Conservation (phyloP, 441 rosid genomes). For the Corymbia calophylla region DNA sequence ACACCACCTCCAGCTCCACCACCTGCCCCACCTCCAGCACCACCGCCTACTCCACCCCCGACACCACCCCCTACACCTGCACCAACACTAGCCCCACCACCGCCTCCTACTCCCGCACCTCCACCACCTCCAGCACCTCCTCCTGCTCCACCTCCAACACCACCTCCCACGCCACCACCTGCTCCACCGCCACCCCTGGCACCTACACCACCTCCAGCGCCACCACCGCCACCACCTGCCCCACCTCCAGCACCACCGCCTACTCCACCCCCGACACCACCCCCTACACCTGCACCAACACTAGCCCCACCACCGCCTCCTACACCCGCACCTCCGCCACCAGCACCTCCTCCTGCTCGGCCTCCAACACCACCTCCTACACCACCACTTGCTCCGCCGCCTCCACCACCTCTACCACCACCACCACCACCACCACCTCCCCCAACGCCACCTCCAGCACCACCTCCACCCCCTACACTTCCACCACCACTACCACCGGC, state of each 20-base stretch:
- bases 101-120: too few relatives aligned
- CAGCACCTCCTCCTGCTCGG: too few relatives aligned
- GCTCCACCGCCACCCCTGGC: neutral
- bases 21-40: neutral
- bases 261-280: neutral
- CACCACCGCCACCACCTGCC: neutral
- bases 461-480: neutral
- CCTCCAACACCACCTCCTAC: too few relatives aligned
- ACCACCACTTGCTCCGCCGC: neutral
- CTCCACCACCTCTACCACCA: too few relatives aligned
- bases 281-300: neutral
- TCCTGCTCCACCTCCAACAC: neutral
- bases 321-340: neutral
- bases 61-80: neutral
- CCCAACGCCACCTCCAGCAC: neutral
- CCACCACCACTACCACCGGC: neutral
- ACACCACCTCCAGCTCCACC: neutral
- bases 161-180: neutral
- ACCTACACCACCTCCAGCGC: neutral
- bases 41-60: neutral
- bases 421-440: neutral
- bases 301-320: neutral
- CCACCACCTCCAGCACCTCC: neutral
- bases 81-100: neutral
- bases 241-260: neutral